A percentile compares a stretch with the other conserved stretches of the same genome.
These are phyloP conservation scores for Tylopilus intermedius DNA, from an alignment of 768 basidiomycete species.

Conservation along the genomic window DNA sequence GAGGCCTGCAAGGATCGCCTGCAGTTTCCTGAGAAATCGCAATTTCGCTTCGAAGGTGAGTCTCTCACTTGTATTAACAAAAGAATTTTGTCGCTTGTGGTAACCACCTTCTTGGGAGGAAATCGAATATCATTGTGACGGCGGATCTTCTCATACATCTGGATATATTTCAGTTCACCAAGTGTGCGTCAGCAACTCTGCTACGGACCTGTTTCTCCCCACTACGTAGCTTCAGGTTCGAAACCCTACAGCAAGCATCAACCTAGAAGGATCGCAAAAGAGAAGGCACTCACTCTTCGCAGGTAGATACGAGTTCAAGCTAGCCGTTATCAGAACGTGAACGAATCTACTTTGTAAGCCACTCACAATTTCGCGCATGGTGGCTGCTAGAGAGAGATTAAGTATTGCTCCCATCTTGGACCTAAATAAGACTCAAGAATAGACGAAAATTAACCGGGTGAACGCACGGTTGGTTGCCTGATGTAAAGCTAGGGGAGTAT, in stretches of 20 bases:
- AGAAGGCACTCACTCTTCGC: conserved; percentile 55
- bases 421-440: neutral
- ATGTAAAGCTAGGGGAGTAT: conserved; percentile 59
- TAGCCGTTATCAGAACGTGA: conserved; percentile 23
- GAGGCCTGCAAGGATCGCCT: conserved; percentile 73
- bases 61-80: conserved; percentile 66
- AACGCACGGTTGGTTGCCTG: conserved; percentile 57
- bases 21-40: conserved; percentile 5
- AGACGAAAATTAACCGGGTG: neutral
- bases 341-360: neutral
- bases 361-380: conserved; percentile 63
- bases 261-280: neutral
- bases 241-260: conserved; percentile 44
- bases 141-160: conserved; percentile 64
- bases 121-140: conserved; percentile 77
- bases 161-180: neutral
- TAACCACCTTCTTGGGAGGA: conserved; percentile 63
- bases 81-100: conserved; percentile 72
- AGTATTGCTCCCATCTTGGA: conserved; percentile 65
- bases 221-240: conserved; percentile 60
- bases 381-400: conserved; percentile 49
- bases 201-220: conserved; percentile 67
- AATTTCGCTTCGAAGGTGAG: neutral
- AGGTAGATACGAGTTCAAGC: conserved; percentile 60
- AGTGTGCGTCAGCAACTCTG: neutral